Evolutionary conservation across 1,284 basidiomycete species (phyloP), one percentile per base, ranked within the genome.

Genomic region (Dichomitus squalens): DNA sequence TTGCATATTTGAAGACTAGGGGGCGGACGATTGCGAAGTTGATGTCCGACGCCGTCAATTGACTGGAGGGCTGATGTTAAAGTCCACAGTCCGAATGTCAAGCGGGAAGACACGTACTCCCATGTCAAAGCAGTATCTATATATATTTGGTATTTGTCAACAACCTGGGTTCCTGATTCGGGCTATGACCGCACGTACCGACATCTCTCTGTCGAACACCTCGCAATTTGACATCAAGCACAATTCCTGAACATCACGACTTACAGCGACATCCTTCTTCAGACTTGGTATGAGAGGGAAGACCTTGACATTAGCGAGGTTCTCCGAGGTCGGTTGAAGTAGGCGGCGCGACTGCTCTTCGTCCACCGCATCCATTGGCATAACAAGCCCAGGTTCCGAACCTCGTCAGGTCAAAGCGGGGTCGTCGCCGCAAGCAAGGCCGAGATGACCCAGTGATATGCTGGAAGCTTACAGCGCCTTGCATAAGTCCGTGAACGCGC

Each of bases 11-110:
- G 67, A 83, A 76, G 3, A 94, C 88, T 25, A 95, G 74, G 0
- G 93, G 93, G 9, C 92, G 83, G 27, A 95, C 85, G 52, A 95
- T 77, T 6, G 89, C 82, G 65, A 93, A 93, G 68, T 93, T 92
- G 74, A 96, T 83, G 65, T 94, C 91, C 2, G 92, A 86, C 0
- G 92, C 88, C 14, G 86, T 88, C 52, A 93, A 78, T 68, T 93
- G 90, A 14, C 88, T 91, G 59, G 12, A 57, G 11, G 31, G 52
- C 31, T 35, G 20, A 39, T 14, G 33, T 33, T 35, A 16, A 18
- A 9, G 36, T 46, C n/a, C n/a, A n/a, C 43, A 41, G 35, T 4
- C 20, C 5, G 7, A 5, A 18, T 38, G 27, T 20, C 0, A 25
- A 35, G 31, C n/a, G 27, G 48, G 27, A 7, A 6, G 16, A 53